Evolutionary conservation across 2,329 filamentous ascomycete species (phyloP).

Genomic region (Fusarium tanahbumbuense): DNA sequence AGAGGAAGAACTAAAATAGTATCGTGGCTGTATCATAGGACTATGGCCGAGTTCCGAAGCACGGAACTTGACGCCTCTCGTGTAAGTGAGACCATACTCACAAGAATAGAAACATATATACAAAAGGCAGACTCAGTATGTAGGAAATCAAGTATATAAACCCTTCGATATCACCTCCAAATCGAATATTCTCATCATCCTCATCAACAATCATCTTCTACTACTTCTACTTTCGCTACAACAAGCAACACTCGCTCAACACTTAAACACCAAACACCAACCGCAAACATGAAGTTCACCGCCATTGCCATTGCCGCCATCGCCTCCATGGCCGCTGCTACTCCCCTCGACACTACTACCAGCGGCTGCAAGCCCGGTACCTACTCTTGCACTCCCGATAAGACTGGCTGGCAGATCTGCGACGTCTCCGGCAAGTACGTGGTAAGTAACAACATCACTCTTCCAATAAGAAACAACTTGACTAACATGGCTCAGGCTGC

Average conservation of each 20-base stretch:
- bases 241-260: constrained; percentile 21
- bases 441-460: constrained; percentile 45
- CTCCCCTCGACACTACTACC: constrained; percentile 26
- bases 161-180: not conserved
- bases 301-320: constrained; percentile 38
- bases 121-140: fast-evolving
- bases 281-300: constrained; percentile 50
- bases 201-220: constrained; percentile 26
- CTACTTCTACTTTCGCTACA: constrained; percentile 19
- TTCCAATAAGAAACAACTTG: no score
- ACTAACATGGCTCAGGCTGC: constrained; percentile 43
- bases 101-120: constrained; percentile 26
- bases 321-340: constrained; percentile 37
- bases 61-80: constrained; percentile 15
- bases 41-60: not conserved
- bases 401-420: constrained; percentile 51
- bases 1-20: not conserved
- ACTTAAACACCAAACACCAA: not conserved
- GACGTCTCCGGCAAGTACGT: constrained; percentile 47
- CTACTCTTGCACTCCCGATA: constrained; percentile 49
- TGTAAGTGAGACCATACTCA: constrained; percentile 9
- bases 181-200: constrained; percentile 15
- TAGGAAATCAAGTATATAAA: constrained; percentile 26
- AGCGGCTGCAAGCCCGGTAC: constrained; percentile 50
- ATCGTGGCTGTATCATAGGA: not conserved